phyloP scores from a whole-genome alignment of 176 grass and related monocot species.

The Poa annua region DNA sequence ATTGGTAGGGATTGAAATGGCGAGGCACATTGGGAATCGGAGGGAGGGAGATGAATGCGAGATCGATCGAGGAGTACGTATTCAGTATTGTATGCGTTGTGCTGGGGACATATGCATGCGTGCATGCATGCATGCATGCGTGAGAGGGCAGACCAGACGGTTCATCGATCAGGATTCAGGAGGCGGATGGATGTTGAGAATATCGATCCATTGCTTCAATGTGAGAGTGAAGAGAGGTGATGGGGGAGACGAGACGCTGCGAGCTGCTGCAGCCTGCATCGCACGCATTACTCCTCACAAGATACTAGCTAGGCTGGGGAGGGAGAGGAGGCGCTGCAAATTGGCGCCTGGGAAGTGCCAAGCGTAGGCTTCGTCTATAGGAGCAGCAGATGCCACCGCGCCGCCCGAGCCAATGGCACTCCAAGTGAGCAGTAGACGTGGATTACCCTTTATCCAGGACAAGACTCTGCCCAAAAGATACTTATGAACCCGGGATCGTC shows the following conservation, averaged over 20 bases:
- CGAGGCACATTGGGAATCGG: constrained; percentile 48
- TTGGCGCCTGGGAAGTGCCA: constrained; percentile 52
- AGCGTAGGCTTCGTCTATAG: not conserved
- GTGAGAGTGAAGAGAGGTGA: constrained; percentile 10
- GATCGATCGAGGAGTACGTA: not conserved
- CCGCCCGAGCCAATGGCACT: constrained; percentile 34
- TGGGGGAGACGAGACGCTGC: constrained; percentile 10
- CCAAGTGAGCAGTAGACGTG: constrained; percentile 22
- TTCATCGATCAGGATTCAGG: not conserved
- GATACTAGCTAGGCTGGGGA: not conserved
- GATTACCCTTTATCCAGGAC: constrained; percentile 39
- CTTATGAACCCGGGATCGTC: constrained; percentile 16
- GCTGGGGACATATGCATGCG: constrained; percentile 42
- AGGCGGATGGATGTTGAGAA: constrained; percentile 54
- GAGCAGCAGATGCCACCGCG: constrained; percentile 29
- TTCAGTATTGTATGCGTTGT: constrained; percentile 4
- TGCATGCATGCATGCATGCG: constrained; percentile 30
- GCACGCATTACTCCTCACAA: constrained; percentile 38
- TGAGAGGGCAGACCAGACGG: constrained; percentile 59
- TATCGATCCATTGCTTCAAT: not conserved
- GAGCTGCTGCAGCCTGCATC: not conserved
- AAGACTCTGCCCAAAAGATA: constrained; percentile 42
- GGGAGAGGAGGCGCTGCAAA: constrained; percentile 34
- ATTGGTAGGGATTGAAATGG: constrained; percentile 56
- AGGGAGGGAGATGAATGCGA: not conserved